Evolutionary conservation across 306 rosid species (phyloP), one percentile per base, ranked within the genome.

Genomic region (Medicago truncatula): DNA sequence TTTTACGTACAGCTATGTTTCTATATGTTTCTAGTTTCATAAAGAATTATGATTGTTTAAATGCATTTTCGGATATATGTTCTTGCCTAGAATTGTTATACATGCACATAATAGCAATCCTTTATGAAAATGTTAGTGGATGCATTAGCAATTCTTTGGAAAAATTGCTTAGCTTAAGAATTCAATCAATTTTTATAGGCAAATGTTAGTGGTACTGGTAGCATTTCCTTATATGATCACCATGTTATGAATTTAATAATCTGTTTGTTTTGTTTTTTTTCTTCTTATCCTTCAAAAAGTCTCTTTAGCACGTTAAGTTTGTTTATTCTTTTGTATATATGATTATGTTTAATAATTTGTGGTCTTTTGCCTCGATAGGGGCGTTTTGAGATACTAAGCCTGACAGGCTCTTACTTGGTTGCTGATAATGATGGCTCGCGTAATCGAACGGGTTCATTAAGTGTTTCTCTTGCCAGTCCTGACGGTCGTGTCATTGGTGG

Each of bases 401-500:
- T 96, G 39, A 82, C 98, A 15, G 99, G 99, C 72, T 92, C 97
- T 58, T 92, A 88, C 75, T 67, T 93, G 81, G 88, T 86, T 31
- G 81, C 85, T 25, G 98, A 92, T 54, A 64, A 70, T 38, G 78
- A 82, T 74, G 90, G 88, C 56, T 75, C 96, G 38, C 83, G 89
- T 41, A 90, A 86, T 49, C 90, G 93, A 82, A 78, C 83, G 12
- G 99, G 97, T 6, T 87, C 97, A 16, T 77, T 96, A 1, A 90
- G 87, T 60, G 91, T 96, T 61, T 84, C 97, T 59, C 97, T 92
- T 67, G 98, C 98, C 13, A 92, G 97, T 82, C 92, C 97, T 44
- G 98, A 96, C 41, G 99, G 99, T 0, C 89, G 90, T 57, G 96
- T 96, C 73, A 72, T 96, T 5, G 98, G 99, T 9, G 99, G 99